Base-by-base conservation (phyloP, 1,284 basidiomycete species). In the Schizophyllum commune region DNA sequence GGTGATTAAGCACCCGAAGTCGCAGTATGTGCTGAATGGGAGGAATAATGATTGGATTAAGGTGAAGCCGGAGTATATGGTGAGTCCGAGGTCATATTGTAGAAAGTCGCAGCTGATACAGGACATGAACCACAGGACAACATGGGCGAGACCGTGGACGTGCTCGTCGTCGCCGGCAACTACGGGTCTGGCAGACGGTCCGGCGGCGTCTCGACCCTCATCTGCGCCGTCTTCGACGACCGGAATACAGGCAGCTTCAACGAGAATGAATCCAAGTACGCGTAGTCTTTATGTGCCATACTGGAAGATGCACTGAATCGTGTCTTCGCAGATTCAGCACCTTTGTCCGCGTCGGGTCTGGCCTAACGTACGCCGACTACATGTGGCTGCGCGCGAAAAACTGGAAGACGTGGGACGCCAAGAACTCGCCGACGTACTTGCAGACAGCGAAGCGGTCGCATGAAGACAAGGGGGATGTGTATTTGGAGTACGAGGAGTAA, bases 1-100 rank as follows among this genome's bases (percentile, higher is more conserved):
- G 11, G 90, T 98, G 4, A 81, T 98, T 63, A 98, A 98, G 73
- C 89, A 92, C 67, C 87, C 88, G 0, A 76, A 84, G 56, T 84
- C 89, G 0, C 81, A 85, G 62, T 98, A 98, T 72, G 78, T 85
- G 13, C 76, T 96, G 56, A 94, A 94, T 68, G 92, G 91, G 1
- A 81, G 95, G 59, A 92, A 90, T 66, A 83, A 86, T 68, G 89
- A 93, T 67, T 98, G 96, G 94, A 85, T 96, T 68, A 98, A 98
- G 74, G 89, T 84, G 52, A 98, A 97, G 71, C 95, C 95, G 5
- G 95, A 97, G 70, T 95, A 94, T 67, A 93, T 94, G 88, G 92
- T 92, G 66, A 59, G 79, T 9, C 19, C 32, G 9, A 21, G 59
- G 13, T 17, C 2, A 39, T 39, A 39, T 13, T 39, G 34, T 39